Conservation (phyloP, 768 basidiomycete genomes). For the Amanita rimosa region DNA sequence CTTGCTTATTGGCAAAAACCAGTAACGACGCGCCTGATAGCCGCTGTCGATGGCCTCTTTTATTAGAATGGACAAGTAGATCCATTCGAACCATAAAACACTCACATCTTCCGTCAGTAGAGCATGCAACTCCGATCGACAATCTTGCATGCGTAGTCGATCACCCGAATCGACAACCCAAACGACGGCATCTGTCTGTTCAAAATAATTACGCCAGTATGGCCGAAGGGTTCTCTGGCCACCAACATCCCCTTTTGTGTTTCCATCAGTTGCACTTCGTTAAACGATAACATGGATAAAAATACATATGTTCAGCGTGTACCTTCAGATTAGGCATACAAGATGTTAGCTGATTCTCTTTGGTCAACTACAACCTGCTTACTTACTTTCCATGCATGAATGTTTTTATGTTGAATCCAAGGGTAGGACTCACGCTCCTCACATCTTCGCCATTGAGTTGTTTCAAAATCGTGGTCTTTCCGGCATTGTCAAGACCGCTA, state of each 20-base stretch:
- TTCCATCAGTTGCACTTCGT: not conserved
- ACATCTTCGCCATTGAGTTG: constrained; percentile 92
- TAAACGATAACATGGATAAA: not conserved
- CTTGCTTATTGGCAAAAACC: constrained; percentile 97
- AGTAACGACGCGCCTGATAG: constrained; percentile 92
- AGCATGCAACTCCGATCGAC: constrained; percentile 75
- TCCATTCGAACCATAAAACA: constrained; percentile 7
- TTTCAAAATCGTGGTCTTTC: constrained; percentile 97
- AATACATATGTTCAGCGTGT: constrained; percentile 72
- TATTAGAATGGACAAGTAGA: constrained; percentile 6
- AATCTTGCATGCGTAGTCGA: constrained; percentile 82
- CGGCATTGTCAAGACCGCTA: constrained; percentile 98
- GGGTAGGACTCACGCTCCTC: constrained; percentile 76
- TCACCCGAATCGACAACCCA: constrained; percentile 99
- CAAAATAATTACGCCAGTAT: constrained; percentile 99
- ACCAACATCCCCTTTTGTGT: constrained; percentile 97
- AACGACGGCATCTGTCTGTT: constrained; percentile 94
- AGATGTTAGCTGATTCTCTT: constrained; percentile 8
- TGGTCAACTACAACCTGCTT: constrained; percentile 7
- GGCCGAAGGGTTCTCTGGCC: constrained; percentile 93
- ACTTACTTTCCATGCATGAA: constrained; percentile 80
- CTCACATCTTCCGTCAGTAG: constrained; percentile 89
- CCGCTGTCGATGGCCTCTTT: constrained; percentile 41
- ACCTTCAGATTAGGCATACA: constrained; percentile 25
- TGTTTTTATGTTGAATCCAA: constrained; percentile 99